These are phyloP conservation scores for Hypoxylon sp. DNA, from an alignment of 2,329 filamentous ascomycete genomes.

Conservation along the genomic window DNA sequence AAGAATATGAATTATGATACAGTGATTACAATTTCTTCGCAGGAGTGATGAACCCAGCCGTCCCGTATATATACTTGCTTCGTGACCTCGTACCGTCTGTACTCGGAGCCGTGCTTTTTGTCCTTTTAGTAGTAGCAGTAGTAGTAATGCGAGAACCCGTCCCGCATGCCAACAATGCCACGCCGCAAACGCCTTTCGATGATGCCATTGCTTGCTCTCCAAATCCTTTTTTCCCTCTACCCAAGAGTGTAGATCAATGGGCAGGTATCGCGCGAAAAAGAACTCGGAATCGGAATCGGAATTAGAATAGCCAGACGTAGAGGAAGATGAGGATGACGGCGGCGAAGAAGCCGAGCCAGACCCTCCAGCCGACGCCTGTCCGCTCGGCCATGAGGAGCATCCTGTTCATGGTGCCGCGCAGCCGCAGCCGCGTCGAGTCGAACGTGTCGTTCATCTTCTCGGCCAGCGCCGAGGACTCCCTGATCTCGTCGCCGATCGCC, in stretches of 20 bases:
- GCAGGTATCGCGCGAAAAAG: background rate
- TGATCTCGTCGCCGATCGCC: slow-evolving; percentile 94
- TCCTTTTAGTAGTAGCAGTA: no score
- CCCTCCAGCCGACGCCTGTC: slow-evolving; percentile 94
- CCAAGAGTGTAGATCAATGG: background rate
- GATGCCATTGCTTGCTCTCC: background rate
- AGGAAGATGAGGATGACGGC: slow-evolving; percentile 84
- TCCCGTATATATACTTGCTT: slow-evolving; percentile 17
- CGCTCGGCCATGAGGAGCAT: slow-evolving; percentile 96
- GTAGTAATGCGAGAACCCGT: no score
- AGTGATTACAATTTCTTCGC: slow-evolving; percentile 40
- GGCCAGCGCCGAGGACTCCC: slow-evolving; percentile 84
- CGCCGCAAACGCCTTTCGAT: slow-evolving; percentile 4
- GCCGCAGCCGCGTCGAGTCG: slow-evolving; percentile 79
- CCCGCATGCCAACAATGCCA: background rate
- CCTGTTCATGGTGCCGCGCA: slow-evolving; percentile 93
- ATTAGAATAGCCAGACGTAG: slow-evolving; percentile 89
- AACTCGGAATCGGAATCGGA: background rate
- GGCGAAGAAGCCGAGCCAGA: slow-evolving; percentile 89
- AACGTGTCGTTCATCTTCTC: slow-evolving; percentile 97
- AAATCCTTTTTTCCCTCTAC: background rate
- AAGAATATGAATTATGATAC: slow-evolving; percentile 45
- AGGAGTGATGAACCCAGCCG: slow-evolving; percentile 8
- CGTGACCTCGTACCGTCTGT: slow-evolving; percentile 28
- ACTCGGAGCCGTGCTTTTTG: slow-evolving; percentile 9